Conservation (phyloP, 805 yeast genomes). For the Candida yuanshanica region DNA sequence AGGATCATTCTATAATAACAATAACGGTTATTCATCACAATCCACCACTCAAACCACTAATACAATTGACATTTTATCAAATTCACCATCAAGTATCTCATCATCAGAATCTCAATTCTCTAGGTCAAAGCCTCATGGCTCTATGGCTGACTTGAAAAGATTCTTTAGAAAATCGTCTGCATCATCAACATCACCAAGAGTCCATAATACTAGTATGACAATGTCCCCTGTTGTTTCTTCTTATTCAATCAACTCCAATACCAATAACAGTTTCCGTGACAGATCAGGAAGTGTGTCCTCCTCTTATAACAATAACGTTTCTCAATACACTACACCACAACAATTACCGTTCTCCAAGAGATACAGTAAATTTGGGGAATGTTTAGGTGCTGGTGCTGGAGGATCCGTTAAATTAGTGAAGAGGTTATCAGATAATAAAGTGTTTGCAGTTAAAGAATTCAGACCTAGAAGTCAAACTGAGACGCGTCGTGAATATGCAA, state of each 20-base stretch:
- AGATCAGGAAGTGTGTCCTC: slow-evolving; percentile 27
- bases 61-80: slow-evolving; percentile 13
- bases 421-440: slow-evolving; percentile 57
- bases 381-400: slow-evolving; percentile 92
- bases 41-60: background rate
- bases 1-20: slow-evolving; percentile 22
- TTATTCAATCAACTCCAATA: slow-evolving; percentile 10
- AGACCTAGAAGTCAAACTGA: slow-evolving; percentile 71
- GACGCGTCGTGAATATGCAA: slow-evolving; percentile 77
- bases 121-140: slow-evolving; percentile 62
- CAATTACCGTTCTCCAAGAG: slow-evolving; percentile 61
- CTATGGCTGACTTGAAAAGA: slow-evolving; percentile 72
- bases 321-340: slow-evolving; percentile 33
- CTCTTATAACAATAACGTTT: slow-evolving; percentile 31
- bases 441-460: slow-evolving; percentile 91
- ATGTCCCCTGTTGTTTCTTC: slow-evolving; percentile 15
- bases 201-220: slow-evolving; percentile 5
- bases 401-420: slow-evolving; percentile 78
- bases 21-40: slow-evolving; percentile 13
- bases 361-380: slow-evolving; percentile 79
- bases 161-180: slow-evolving; percentile 50
- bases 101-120: slow-evolving; percentile 24
- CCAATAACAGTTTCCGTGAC: slow-evolving; percentile 11
- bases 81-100: slow-evolving; percentile 24
- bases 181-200: slow-evolving; percentile 20